These are phyloP conservation scores for Mucor saturninus DNA, from an alignment of 371 early-diverging fungal species.

Conservation along the genomic window DNA sequence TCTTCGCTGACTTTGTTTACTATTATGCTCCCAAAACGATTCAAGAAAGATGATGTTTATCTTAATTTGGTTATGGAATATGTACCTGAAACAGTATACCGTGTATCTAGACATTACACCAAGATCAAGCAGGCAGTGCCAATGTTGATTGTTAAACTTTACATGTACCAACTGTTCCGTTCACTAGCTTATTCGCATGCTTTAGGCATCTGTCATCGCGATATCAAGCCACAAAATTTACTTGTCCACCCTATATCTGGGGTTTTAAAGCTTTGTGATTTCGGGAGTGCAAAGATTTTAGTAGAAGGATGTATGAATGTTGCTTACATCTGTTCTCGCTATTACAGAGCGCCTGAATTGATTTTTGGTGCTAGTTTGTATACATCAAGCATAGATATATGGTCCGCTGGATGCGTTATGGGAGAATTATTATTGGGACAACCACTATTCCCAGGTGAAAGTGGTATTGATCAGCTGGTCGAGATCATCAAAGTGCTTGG, in stretches of 20 bases:
- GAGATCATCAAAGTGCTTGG: conserved; percentile 99
- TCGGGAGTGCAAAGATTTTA: conserved; percentile 95
- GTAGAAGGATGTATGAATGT: conserved; percentile 91
- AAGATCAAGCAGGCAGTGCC: conserved; percentile 91
- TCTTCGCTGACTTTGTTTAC: conserved; percentile 6
- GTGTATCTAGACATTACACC: conserved; percentile 76
- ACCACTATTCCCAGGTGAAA: conserved; percentile 97
- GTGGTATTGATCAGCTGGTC: conserved; percentile 98
- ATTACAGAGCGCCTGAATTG: conserved; percentile 97
- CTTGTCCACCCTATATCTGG: conserved; percentile 88
- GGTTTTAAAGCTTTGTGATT: conserved; percentile 96
- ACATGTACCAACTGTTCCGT: conserved; percentile 95
- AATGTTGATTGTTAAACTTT: conserved; percentile 88
- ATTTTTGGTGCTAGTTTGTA: conserved; percentile 94
- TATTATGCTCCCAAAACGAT: conserved; percentile 9
- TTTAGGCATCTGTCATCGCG: conserved; percentile 89
- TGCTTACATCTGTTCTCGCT: conserved; percentile 96
- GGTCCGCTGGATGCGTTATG: conserved; percentile 98
- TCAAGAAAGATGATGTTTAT: conserved; percentile 75
- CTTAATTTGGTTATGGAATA: conserved; percentile 83
- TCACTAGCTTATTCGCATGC: conserved; percentile 96
- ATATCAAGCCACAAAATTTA: conserved; percentile 99
- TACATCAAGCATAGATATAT: conserved; percentile 88
- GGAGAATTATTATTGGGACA: conserved; percentile 94
- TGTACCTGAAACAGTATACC: conserved; percentile 85